A percentile compares a stretch with the other conserved stretches of the same genome.
Evolutionary conservation across 208 protist species (phyloP).

Genomic region (Crithidia thermophila): DNA sequence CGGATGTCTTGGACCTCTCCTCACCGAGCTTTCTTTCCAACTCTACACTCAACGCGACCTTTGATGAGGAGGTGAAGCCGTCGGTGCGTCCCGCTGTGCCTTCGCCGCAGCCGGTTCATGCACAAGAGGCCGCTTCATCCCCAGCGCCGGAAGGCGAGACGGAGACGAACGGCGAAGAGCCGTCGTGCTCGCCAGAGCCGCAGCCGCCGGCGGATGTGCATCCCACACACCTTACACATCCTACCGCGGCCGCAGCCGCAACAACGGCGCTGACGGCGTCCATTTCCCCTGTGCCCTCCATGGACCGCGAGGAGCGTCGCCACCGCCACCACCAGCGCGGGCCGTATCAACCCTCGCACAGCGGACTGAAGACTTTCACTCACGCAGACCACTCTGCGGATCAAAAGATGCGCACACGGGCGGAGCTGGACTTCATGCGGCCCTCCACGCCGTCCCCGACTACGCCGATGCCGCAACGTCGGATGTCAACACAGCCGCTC

Average conservation of each 20-base stretch:
- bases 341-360: neutral
- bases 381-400: no score
- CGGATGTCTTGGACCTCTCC: no score
- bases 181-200: constrained; percentile 21
- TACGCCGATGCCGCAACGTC: neutral
- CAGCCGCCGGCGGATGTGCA: constrained; percentile 2
- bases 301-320: neutral
- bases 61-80: no score
- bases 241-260: neutral
- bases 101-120: no score
- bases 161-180: no score
- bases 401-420: neutral
- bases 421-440: neutral
- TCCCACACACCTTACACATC: no score
- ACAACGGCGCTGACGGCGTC: neutral
- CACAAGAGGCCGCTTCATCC: neutral
- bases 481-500: neutral
- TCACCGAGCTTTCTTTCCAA: no score
- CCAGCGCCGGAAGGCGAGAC: neutral
- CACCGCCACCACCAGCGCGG: neutral
- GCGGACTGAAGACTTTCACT: no score
- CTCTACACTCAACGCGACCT: no score
- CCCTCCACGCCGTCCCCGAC: neutral
- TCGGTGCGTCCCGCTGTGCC: no score
- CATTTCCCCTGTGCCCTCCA: neutral